Evolutionary conservation across 805 yeast species (phyloP).

Genomic region (Zygosaccharomyces lentus): DNA sequence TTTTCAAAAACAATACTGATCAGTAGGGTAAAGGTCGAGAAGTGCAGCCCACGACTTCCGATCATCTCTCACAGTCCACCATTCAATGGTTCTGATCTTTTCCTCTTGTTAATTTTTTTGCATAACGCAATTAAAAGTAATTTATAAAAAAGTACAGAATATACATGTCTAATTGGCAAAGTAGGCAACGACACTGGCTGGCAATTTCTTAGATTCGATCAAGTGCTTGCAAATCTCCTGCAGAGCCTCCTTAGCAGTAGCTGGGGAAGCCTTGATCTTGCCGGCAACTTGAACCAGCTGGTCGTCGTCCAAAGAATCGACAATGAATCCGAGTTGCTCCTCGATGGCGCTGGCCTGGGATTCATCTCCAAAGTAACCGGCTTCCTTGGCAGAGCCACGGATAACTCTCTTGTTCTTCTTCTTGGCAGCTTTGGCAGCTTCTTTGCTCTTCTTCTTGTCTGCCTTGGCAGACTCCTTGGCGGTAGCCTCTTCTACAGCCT

Average conservation of each 20-base stretch:
- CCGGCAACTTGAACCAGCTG: slow-evolving; percentile 71
- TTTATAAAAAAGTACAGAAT: neutral
- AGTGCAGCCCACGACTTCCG: too few relatives aligned
- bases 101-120: too few relatives aligned
- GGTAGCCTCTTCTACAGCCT: slow-evolving; percentile 69
- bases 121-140: too few relatives aligned
- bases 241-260: slow-evolving; percentile 56
- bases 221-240: slow-evolving; percentile 51
- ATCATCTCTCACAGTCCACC: too few relatives aligned
- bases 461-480: slow-evolving; percentile 58
- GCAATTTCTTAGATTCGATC: slow-evolving; percentile 50
- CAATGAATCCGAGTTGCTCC: slow-evolving; percentile 71
- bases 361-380: slow-evolving; percentile 78
- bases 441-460: slow-evolving; percentile 90
- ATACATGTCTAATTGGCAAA: slow-evolving; percentile 30
- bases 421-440: slow-evolving; percentile 82
- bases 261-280: slow-evolving; percentile 54
- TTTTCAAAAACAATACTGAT: too few relatives aligned
- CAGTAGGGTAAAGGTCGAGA: too few relatives aligned
- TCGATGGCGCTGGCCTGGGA: slow-evolving; percentile 63
- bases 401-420: slow-evolving; percentile 93
- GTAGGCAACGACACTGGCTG: slow-evolving; percentile 51
- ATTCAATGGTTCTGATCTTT: too few relatives aligned
- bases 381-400: slow-evolving; percentile 79
- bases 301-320: slow-evolving; percentile 76